Evolutionary conservation across 495 filamentous ascomycete genomes (phyloP).

Genomic region (Tuber calosporum): DNA sequence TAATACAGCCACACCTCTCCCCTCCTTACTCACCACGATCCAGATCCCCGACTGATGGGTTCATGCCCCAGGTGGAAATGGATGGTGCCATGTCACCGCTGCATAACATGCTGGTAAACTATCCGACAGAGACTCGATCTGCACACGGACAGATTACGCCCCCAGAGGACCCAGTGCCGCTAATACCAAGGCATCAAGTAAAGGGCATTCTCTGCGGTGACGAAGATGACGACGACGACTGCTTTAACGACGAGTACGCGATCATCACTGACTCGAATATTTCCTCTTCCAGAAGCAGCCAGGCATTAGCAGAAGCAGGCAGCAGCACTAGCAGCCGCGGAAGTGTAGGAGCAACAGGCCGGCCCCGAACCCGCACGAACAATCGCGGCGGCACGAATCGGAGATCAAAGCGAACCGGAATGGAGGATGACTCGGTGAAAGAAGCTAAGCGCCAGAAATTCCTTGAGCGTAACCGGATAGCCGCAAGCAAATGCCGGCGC

Average conservation of each 20-base stretch:
- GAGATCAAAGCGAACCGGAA: constrained; percentile 12
- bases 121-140: constrained; percentile 5
- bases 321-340: not conserved
- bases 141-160: constrained; percentile 19
- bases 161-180: constrained; percentile 8
- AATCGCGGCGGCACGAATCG: not conserved
- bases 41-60: not conserved
- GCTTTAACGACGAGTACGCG: not conserved
- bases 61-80: not conserved
- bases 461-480: constrained; percentile 73
- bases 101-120: constrained; percentile 3
- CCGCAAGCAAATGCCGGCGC: constrained; percentile 77
- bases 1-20: constrained; percentile 2
- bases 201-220: not conserved
- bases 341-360: not conserved
- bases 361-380: not conserved
- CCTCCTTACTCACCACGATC: not conserved
- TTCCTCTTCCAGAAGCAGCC: not conserved
- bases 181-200: not conserved
- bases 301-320: not conserved
- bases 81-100: not conserved
- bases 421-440: constrained; percentile 11
- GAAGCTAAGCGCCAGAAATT: constrained; percentile 45
- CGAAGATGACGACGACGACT: not conserved
- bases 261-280: not conserved